Conservation (phyloP, 495 filamentous ascomycete genomes). For the Aspergillus panamensis region DNA sequence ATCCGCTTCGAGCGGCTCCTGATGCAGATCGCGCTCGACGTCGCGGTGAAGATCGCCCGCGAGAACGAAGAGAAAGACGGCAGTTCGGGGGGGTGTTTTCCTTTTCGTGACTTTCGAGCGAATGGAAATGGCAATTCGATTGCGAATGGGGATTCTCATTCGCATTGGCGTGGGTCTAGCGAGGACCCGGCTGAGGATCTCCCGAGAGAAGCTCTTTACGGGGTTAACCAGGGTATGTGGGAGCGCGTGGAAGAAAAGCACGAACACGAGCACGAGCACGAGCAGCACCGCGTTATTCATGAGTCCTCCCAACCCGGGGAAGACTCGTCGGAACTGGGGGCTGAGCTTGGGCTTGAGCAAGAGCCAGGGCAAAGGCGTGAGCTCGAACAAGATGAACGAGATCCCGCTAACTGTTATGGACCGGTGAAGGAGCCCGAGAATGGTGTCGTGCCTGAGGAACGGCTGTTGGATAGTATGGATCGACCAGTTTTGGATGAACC, state of each 20-base stretch:
- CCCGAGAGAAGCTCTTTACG: not conserved
- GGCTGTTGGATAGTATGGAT: conserved; percentile 1
- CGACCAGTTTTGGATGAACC: not conserved
- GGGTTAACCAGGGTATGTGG: not conserved
- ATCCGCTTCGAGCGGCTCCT: conserved; percentile 1
- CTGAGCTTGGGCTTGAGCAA: not conserved
- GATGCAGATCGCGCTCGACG: conserved; percentile 7
- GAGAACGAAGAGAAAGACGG: not conserved
- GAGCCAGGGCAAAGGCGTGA: not conserved
- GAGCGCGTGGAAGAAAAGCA: not conserved
- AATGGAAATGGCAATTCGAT: not conserved
- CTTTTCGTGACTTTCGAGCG: not conserved
- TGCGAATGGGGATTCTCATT: conserved; percentile 4
- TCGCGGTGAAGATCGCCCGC: not conserved
- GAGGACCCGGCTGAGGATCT: not conserved
- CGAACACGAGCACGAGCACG: not conserved
- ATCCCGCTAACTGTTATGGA: not conserved
- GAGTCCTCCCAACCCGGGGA: not conserved
- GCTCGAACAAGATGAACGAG: not conserved
- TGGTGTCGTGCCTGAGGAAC: not conserved
- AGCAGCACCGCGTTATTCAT: not conserved
- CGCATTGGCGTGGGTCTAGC: not conserved
- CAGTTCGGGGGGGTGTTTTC: not conserved
- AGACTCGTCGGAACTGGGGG: not conserved
- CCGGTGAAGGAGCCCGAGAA: conserved; percentile 4